A percentile compares a stretch with the other conserved stretches of the same genome.
phyloP scores from a whole-genome alignment of 306 rosid genomes.

The Begonia peltatifolia region DNA sequence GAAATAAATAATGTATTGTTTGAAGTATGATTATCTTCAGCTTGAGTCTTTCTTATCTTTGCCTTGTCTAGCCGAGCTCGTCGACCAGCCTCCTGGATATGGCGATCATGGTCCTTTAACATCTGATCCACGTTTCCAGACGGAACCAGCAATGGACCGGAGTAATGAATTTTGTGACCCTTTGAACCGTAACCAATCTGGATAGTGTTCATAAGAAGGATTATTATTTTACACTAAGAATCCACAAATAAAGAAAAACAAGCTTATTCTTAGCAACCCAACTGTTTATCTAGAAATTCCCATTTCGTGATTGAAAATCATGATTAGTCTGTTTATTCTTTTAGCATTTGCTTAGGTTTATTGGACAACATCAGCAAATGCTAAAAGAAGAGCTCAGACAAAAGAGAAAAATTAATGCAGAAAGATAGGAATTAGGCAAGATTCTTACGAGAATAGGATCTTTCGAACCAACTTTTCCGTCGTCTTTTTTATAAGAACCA shows the following conservation, averaged over 20 bases:
- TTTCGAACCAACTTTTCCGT: conserved; percentile 41
- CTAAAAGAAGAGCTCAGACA: too few relatives aligned
- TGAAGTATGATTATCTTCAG: conserved; percentile 57
- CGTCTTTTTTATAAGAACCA: conserved; percentile 58
- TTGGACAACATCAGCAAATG: too few relatives aligned
- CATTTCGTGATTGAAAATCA: too few relatives aligned
- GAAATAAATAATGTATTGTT: conserved; percentile 81
- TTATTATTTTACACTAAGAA: not conserved
- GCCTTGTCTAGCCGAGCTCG: conserved; percentile 91
- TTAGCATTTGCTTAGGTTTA: too few relatives aligned
- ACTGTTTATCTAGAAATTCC: too few relatives aligned
- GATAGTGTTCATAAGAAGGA: not conserved
- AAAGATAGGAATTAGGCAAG: not conserved
- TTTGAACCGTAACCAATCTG: conserved; percentile 89
- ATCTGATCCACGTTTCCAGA: conserved; percentile 90
- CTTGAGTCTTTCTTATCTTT: conserved; percentile 61
- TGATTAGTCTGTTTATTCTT: too few relatives aligned
- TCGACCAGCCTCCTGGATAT: conserved; percentile 87
- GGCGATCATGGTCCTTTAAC: conserved; percentile 97
- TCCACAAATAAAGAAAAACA: not conserved
- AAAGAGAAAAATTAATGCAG: not conserved
- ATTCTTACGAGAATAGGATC: conserved; percentile 66
- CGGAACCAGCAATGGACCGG: conserved; percentile 88
- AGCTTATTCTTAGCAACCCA: too few relatives aligned
- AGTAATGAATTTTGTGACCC: conserved; percentile 92